Evolutionary conservation across 1,284 basidiomycete genomes (phyloP), one percentile per base, ranked within the genome.

Genomic region (Ceratobasidium sp.): DNA sequence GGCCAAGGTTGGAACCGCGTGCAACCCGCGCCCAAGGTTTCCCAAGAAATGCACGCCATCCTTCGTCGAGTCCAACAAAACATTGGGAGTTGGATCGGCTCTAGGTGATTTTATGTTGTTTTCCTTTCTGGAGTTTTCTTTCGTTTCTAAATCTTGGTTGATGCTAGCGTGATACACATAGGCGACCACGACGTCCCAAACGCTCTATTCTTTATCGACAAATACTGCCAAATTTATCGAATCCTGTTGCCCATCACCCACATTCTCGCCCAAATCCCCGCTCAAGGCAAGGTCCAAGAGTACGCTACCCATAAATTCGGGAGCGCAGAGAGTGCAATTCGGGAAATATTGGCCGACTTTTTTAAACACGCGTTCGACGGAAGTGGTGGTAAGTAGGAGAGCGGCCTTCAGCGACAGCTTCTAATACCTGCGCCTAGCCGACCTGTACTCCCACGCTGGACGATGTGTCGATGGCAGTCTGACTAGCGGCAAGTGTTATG

Each of bases 181-280:
- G 77, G 77, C 38, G 92, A 93, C 77, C 91, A 92, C 81, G 92
- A 93, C 77, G 91, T 93, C n/a, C 91, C 91, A 1, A 93, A 93
- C 76, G 89, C 91, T 3, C 83, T 92, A 73, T 86, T 92, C 82
- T 92, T 92, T 82, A 90, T 92, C 66, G 88, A 93, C 83, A 93
- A 93, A 79, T 93, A 93, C 80, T 92, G 90, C 12, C 91, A 93
- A 78, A 90, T 93, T 64, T 93, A 93, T 80, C 89, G 91, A 75
- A 93, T 93, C 78, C 86, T 93, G 21, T 83, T 92, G 48, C 91
- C 91, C 3, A 90, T 93, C 73, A 92, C 89, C 81, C 92, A 89
- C 76, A 87, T 90, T 21, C 84, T 93, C 66, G 83, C 84, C 3
- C 88, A 91, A 75, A 89, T 93, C 73, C 86, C 88, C 3, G 77